Percentiles rank a stretch among this genome's conserved stretches.
These are phyloP conservation scores for Trichoderma sp. DNA, from an alignment of 2,329 filamentous ascomycete species.

Conservation along the genomic window DNA sequence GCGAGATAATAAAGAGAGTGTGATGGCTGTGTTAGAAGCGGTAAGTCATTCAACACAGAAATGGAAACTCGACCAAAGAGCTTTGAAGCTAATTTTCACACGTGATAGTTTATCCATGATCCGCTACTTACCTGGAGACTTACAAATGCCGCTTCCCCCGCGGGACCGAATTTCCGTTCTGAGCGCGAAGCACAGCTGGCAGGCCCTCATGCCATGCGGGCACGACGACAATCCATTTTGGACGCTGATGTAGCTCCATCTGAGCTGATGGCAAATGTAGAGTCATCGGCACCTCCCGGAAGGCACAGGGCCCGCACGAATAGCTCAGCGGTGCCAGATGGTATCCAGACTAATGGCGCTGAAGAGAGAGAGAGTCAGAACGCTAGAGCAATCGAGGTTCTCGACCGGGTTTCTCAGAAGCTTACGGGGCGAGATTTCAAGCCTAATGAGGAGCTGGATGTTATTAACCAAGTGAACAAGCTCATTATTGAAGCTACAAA, in stretches of 20 bases:
- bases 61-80: neutral
- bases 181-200: conserved; percentile 58
- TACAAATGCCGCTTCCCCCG: conserved; percentile 62
- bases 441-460: conserved; percentile 77
- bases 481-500: conserved; percentile 94
- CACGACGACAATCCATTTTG: conserved; percentile 69
- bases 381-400: conserved; percentile 84
- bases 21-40: conserved; percentile 97
- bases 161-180: conserved; percentile 67
- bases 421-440: conserved; percentile 93
- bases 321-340: conserved; percentile 49
- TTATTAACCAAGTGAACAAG: conserved; percentile 89
- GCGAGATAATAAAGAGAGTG: conserved; percentile 93
- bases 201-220: conserved; percentile 51
- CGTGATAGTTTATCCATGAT: conserved; percentile 88
- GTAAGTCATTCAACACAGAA: conserved; percentile 58
- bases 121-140: conserved; percentile 98
- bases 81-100: neutral
- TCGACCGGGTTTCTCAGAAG: conserved; percentile 92
- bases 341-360: conserved; percentile 42
- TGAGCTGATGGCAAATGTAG: conserved; percentile 53
- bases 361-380: conserved; percentile 81
- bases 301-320: conserved; percentile 62
- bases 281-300: conserved; percentile 51
- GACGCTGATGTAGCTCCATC: conserved; percentile 63